Evolutionary conservation across 352 stramenopile species (phyloP), one percentile per base, ranked within the genome.

Genomic region (Phytophthora cajani): DNA sequence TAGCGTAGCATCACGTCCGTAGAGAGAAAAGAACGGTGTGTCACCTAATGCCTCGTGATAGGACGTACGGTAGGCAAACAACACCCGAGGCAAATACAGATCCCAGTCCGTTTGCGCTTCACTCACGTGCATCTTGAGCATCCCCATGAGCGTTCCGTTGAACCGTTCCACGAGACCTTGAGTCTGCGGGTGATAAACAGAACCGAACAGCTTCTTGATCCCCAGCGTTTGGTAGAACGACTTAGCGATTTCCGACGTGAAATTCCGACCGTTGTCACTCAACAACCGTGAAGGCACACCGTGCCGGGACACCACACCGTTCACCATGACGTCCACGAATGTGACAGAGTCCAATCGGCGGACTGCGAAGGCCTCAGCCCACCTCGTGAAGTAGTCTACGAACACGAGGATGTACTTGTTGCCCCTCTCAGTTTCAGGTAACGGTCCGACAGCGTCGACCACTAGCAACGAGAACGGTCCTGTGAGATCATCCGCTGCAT

Each of bases 401-500:
- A 60, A 49, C 5, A 51, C 54, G 1, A 61, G 23, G 7, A 61
- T 61, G 16, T 51, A 61, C 6, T 23, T 47, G 36, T 61, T 61
- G 1, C 36, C 55, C 8, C 17, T 9, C 1, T 44, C 16, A 0
- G 33, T 38, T 2, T 23, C 33, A 4, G n/a, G 30, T 2, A 60
- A 12, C 2, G 36, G 33, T 8, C 36, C n/a, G n/a, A n/a, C n/a
- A n/a, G n/a, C n/a, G n/a, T n/a, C n/a, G n/a, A n/a, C n/a, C n/a
- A n/a, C n/a, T n/a, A n/a, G n/a, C n/a, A n/a, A n/a, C n/a, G 38
- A 47, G 8, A 59, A 59, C 14, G 32, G 32, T 6, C 59, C 59
- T 0, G 49, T 27, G 9, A 66, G 8, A 19, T 68, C 62, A 62
- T 62, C 2, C 42, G 51, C 11, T 68, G 62, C 62, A 68, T 62